These are phyloP conservation scores for Saccharum spontaneum DNA, from an alignment of 176 grass and related monocot genomes.

Conservation along the genomic window DNA sequence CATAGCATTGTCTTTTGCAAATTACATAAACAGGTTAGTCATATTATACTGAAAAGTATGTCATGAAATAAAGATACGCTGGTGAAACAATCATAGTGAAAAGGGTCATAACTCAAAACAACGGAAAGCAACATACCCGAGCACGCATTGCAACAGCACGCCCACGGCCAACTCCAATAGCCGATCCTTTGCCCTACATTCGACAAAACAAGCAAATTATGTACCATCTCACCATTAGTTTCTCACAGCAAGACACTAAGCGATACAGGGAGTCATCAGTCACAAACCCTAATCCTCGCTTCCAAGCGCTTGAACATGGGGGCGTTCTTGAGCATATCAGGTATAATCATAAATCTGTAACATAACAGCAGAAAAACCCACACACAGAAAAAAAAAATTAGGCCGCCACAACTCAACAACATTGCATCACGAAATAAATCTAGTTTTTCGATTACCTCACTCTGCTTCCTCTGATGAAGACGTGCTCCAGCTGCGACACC, in stretches of 20 bases:
- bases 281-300: constrained; percentile 37
- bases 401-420: background rate
- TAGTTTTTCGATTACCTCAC: constrained; percentile 44
- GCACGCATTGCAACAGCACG: constrained; percentile 74
- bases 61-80: background rate
- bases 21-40: background rate
- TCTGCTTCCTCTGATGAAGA: constrained; percentile 67
- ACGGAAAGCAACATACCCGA: constrained; percentile 35
- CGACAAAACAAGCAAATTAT: background rate
- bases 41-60: background rate
- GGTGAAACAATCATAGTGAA: background rate
- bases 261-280: background rate
- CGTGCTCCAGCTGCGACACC: constrained; percentile 69
- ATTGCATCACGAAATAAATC: background rate
- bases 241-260: background rate
- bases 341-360: constrained; percentile 77
- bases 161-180: constrained; percentile 67
- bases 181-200: constrained; percentile 66
- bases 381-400: background rate
- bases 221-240: background rate
- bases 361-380: background rate
- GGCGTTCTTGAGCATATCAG: constrained; percentile 76
- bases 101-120: background rate
- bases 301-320: constrained; percentile 62
- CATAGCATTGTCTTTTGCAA: background rate